Evolutionary conservation across 257 asterid genomes (phyloP), one percentile per base, ranked within the genome.

Genomic region (Fraxinus quadrangulata): DNA sequence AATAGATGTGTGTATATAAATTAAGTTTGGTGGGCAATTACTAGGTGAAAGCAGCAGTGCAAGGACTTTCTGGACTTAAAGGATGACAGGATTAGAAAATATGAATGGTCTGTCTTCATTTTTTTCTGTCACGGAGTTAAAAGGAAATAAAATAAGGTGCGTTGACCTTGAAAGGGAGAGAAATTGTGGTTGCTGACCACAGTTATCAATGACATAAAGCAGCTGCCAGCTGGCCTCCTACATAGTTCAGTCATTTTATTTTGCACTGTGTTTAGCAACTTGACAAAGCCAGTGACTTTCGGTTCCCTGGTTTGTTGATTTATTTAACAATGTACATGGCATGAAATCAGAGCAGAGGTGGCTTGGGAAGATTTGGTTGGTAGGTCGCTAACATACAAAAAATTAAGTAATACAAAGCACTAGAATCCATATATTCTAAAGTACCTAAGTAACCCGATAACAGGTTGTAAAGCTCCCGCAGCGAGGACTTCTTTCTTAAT

Each of bases 381-480:
- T 5, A 59, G 12, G 67, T 59, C 12, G 13, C 67, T n/a, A 21
- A 59, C 67, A 59, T 59, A 12, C 17, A 63, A 23, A 11, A 9
- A 12, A 13, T 5, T 7, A 63, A 26, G 69, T 59, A 59, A 59
- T 23, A 8, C 4, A 8, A 59, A 23, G 4, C 63, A 14, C 28
- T 42, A 40, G 6, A 12, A 36, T 36, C 31, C 65, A 76, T 65
- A 75, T 21, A 31, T 23, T 23, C 36, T 28, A 49, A 61, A 79
- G 34, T 85, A 94, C 99, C 99, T 92, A 73, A 96, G 97, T 81
- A 96, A 86, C 23, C 97, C 97, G 72, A 96, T 93, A 37, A 96
- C 99, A 80, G 99, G 99, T 84, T 96, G 99, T 81, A 96, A 81
- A 75, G 99, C 99, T 85, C 99, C 99, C 39, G 99, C 96, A 71